Conservation (phyloP, 345 rosid species). For the Noccaea caerulescens region DNA sequence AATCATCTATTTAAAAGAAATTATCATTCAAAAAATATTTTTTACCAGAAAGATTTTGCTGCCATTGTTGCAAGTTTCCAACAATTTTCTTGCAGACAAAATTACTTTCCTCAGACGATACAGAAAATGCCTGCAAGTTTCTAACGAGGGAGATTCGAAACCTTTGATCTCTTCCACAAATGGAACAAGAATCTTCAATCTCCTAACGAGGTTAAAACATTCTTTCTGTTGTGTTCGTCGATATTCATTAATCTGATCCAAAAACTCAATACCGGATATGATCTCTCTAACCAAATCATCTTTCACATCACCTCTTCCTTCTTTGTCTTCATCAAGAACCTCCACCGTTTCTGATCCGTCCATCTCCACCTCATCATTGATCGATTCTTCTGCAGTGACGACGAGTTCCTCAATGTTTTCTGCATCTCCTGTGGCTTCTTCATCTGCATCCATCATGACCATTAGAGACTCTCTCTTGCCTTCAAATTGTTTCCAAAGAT, state of each 20-base stretch:
- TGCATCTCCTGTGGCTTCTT: slow-evolving; percentile 23
- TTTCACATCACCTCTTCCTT: slow-evolving; percentile 19
- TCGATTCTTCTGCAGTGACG: slow-evolving; percentile 18
- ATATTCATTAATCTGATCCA: slow-evolving; percentile 55
- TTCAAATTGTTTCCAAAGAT: slow-evolving; percentile 33
- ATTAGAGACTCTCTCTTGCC: slow-evolving; percentile 32
- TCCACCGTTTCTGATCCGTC: neutral
- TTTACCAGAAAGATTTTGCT: slow-evolving; percentile 54
- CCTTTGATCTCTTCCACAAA: slow-evolving; percentile 65
- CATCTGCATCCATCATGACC: slow-evolving; percentile 36
- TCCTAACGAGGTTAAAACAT: slow-evolving; percentile 61
- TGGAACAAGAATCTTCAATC: slow-evolving; percentile 66
- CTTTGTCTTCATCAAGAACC: slow-evolving; percentile 38
- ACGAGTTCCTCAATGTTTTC: slow-evolving; percentile 16
- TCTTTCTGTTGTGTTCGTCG: slow-evolving; percentile 66
- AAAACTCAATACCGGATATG: slow-evolving; percentile 46
- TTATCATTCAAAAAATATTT: neutral
- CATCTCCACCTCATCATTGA: slow-evolving; percentile 24
- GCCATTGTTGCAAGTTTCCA: slow-evolving; percentile 65
- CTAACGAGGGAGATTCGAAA: slow-evolving; percentile 40
- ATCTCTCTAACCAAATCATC: slow-evolving; percentile 45
- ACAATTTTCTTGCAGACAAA: slow-evolving; percentile 50
- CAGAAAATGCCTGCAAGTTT: slow-evolving; percentile 36
- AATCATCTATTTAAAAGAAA: neutral
- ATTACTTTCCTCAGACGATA: slow-evolving; percentile 54